A percentile compares a stretch with the other conserved stretches of the same genome.
Evolutionary conservation across 2,329 filamentous ascomycete species (phyloP).

Genomic region (Fusarium newnesense): DNA sequence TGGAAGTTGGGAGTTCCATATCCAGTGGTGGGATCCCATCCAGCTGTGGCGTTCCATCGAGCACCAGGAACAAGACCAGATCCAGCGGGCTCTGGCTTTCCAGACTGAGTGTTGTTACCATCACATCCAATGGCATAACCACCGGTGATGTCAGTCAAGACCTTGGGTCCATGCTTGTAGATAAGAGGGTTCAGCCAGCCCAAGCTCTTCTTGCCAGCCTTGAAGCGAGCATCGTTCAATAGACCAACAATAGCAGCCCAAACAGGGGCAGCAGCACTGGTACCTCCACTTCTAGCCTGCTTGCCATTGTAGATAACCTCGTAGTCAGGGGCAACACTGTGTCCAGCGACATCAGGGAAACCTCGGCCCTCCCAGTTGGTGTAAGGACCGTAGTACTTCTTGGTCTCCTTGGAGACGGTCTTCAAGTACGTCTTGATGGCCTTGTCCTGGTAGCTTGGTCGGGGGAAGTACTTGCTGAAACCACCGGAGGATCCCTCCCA

Average conservation of each 20-base stretch:
- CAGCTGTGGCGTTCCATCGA: slow-evolving; percentile 36
- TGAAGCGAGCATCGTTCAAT: slow-evolving; percentile 59
- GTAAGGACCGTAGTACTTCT: slow-evolving; percentile 43
- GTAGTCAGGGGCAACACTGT: slow-evolving; percentile 63
- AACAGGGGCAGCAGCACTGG: slow-evolving; percentile 59
- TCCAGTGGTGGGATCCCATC: slow-evolving; percentile 37
- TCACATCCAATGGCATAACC: slow-evolving; percentile 49
- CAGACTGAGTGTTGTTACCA: slow-evolving; percentile 33
- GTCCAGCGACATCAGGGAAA: slow-evolving; percentile 57
- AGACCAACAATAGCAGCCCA: slow-evolving; percentile 60
- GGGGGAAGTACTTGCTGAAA: slow-evolving; percentile 60
- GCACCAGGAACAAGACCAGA: slow-evolving; percentile 30
- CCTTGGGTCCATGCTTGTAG: slow-evolving; percentile 46
- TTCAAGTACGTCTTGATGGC: slow-evolving; percentile 53
- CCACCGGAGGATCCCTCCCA: slow-evolving; percentile 59
- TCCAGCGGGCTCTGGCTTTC: slow-evolving; percentile 14
- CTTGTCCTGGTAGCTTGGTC: slow-evolving; percentile 59
- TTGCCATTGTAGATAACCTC: slow-evolving; percentile 46
- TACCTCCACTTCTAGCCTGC: slow-evolving; percentile 46
- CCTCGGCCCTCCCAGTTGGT: slow-evolving; percentile 54
- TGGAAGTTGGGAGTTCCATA: slow-evolving; percentile 35
- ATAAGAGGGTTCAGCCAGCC: slow-evolving; percentile 62
- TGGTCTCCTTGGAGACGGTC: slow-evolving; percentile 51
- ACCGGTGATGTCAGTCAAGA: slow-evolving; percentile 42
- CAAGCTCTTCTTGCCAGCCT: slow-evolving; percentile 54